phyloP scores from a whole-genome alignment of 2,329 filamentous ascomycete species.

The Fusarium miscanthi region DNA sequence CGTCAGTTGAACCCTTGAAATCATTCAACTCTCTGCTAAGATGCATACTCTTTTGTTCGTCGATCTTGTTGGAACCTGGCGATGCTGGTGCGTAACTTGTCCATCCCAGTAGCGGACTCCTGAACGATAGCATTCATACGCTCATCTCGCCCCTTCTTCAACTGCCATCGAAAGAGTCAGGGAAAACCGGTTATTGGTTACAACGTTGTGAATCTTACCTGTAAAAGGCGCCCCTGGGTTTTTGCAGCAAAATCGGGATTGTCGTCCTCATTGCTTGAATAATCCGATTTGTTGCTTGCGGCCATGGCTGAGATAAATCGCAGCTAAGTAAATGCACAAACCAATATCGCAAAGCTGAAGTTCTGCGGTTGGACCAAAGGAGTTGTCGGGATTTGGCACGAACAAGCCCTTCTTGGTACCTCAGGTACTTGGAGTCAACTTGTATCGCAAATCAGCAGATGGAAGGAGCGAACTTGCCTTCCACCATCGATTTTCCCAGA shows the following conservation, averaged over 20 bases:
- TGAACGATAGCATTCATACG: conserved; percentile 39
- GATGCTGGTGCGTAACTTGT: conserved; percentile 39
- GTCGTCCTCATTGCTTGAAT: conserved; percentile 32
- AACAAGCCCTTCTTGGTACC: not conserved
- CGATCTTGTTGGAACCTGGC: conserved; percentile 38
- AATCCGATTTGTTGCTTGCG: conserved; percentile 22
- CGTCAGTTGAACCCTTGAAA: not conserved
- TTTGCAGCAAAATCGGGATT: conserved; percentile 42
- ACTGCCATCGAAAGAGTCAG: conserved; percentile 32
- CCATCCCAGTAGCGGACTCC: conserved; percentile 42
- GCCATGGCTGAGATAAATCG: conserved; percentile 20
- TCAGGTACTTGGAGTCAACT: not conserved
- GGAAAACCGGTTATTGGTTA: not conserved
- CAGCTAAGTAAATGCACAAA: not conserved
- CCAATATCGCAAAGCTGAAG: not conserved
- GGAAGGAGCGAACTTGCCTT: conserved; percentile 17
- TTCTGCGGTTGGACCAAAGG: not conserved
- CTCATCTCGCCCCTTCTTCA: conserved; percentile 48
- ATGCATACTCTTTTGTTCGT: conserved; percentile 39
- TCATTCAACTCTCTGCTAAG: not conserved
- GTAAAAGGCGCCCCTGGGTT: conserved; percentile 44
- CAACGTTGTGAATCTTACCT: conserved; percentile 25
- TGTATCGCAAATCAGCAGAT: not conserved
- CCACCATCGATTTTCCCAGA: not conserved
- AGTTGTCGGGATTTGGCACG: not conserved